phyloP scores from a whole-genome alignment of 2,329 filamentous ascomycete genomes.

The Diaporthe sp. region DNA sequence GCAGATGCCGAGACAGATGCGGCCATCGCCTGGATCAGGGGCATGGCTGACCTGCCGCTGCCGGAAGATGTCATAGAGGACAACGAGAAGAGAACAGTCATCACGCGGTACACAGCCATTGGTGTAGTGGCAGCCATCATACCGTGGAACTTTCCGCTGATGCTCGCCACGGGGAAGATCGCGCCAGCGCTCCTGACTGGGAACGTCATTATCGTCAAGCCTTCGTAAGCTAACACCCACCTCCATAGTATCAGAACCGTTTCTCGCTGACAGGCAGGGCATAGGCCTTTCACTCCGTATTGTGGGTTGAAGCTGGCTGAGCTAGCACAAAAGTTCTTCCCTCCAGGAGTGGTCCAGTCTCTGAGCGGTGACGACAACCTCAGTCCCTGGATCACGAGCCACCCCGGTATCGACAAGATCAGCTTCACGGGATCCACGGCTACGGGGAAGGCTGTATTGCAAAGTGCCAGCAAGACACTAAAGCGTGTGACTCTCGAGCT shows the following conservation, averaged over 20 bases:
- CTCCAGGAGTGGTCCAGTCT: conserved; percentile 72
- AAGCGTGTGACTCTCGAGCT: conserved; percentile 61
- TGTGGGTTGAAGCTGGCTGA: conserved; percentile 71
- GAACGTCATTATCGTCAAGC: conserved; percentile 69
- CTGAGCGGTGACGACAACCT: conserved; percentile 72
- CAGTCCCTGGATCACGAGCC: conserved; percentile 70
- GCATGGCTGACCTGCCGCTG: background rate
- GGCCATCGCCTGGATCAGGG: background rate
- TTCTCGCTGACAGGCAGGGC: conserved; percentile 49
- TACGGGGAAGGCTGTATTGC: conserved; percentile 55
- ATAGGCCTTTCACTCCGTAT: conserved; percentile 61
- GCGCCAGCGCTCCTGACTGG: conserved; percentile 69
- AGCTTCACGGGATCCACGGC: conserved; percentile 71
- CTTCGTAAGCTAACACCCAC: conserved; percentile 61
- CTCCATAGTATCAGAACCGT: no score
- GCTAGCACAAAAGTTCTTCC: conserved; percentile 69
- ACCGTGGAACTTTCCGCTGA: conserved; percentile 16
- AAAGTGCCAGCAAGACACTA: conserved; percentile 57
- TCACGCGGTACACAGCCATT: background rate
- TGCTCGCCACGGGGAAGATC: conserved; percentile 59
- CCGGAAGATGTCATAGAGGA: conserved; percentile 7
- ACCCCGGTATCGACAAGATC: conserved; percentile 73
- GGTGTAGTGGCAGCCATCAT: conserved; percentile 11
- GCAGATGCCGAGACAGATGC: background rate
- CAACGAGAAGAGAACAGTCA: background rate